These are phyloP conservation scores for Candida sp. DNA, from an alignment of 1,139 yeast species.

Conservation along the genomic window DNA sequence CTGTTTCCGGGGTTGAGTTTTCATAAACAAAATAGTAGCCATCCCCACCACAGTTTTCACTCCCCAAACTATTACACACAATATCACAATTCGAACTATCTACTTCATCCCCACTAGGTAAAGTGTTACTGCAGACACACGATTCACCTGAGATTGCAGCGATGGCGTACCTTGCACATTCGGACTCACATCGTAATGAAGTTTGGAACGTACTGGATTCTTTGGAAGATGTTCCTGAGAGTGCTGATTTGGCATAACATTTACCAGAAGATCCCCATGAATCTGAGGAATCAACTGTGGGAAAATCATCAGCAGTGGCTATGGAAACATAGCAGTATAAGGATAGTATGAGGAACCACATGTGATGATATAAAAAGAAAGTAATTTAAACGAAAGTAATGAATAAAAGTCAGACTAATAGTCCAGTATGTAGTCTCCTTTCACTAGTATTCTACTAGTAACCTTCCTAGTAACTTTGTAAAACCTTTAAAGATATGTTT, in stretches of 20 bases:
- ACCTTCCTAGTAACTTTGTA: too few relatives aligned
- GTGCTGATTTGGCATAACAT: conserved; percentile 26
- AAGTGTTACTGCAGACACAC: conserved; percentile 60
- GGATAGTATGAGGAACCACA: neutral
- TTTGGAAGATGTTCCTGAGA: conserved; percentile 19
- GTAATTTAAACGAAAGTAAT: neutral
- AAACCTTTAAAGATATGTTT: too few relatives aligned
- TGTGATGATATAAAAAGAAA: neutral
- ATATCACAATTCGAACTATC: conserved; percentile 40
- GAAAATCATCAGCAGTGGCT: neutral
- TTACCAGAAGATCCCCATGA: conserved; percentile 23
- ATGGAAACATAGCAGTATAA: neutral
- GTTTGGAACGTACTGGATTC: conserved; percentile 47
- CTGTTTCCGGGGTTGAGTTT: conserved; percentile 20
- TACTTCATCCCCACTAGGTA: conserved; percentile 31
- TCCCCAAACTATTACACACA: conserved; percentile 54
- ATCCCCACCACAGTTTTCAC: conserved; percentile 63
- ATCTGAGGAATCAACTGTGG: conserved; percentile 8
- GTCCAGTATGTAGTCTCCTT: too few relatives aligned
- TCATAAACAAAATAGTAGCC: conserved; percentile 47
- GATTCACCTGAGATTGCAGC: conserved; percentile 55
- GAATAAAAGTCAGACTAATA: too few relatives aligned
- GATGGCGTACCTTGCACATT: conserved; percentile 43
- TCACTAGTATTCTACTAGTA: too few relatives aligned
- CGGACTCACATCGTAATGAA: conserved; percentile 45